Percentiles rank a stretch among this genome's conserved stretches.
These are phyloP conservation scores for Leersia perrieri DNA, from an alignment of 176 grass and related monocot genomes.

Conservation along the genomic window DNA sequence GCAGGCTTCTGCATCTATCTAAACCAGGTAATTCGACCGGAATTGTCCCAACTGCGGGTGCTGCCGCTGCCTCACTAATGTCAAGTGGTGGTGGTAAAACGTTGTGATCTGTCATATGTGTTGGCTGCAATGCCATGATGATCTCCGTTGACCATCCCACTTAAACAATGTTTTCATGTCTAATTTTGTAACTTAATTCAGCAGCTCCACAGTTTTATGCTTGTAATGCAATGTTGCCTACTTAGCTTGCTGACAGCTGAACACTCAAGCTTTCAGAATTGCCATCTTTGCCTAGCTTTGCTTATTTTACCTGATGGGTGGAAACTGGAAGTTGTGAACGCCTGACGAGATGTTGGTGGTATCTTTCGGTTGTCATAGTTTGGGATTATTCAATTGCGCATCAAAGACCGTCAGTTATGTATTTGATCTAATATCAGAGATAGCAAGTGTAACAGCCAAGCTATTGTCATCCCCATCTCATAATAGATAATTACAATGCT, in stretches of 20 bases:
- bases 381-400: neutral
- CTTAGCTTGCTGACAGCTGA: neutral
- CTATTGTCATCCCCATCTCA: neutral
- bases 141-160: neutral
- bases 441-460: neutral
- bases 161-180: neutral
- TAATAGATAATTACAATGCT: neutral
- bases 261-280: neutral
- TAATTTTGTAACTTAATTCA: neutral
- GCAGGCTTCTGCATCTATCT: constrained; percentile 83
- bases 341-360: neutral
- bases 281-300: neutral
- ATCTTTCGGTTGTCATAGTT: neutral
- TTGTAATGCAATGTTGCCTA: neutral
- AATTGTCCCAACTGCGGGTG: constrained; percentile 66
- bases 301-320: neutral
- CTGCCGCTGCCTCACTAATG: constrained; percentile 81
- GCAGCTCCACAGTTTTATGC: neutral
- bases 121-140: neutral
- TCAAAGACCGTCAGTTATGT: neutral
- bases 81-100: constrained; percentile 66
- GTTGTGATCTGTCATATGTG: constrained; percentile 29
- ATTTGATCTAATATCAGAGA: neutral
- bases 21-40: constrained; percentile 79
- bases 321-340: neutral